Conservation (phyloP, 2,329 filamentous ascomycete species). For the Monilinia laxa region DNA sequence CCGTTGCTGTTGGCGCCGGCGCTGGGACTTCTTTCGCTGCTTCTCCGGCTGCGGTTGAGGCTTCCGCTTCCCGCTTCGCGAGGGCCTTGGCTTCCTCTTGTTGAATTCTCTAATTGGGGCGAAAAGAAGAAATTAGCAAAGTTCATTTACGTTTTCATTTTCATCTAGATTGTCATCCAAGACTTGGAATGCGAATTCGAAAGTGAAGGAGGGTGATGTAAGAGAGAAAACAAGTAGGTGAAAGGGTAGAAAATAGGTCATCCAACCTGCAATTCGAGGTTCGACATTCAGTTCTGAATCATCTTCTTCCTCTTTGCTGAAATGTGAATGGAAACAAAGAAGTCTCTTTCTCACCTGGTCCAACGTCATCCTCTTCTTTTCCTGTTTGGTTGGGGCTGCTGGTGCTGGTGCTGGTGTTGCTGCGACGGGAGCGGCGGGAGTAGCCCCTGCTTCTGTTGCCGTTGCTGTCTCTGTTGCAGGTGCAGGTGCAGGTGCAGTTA, state of each 20-base stretch:
- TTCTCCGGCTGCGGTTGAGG: neutral
- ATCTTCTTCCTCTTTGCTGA: neutral
- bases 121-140: neutral
- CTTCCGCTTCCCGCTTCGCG: conserved; percentile 11
- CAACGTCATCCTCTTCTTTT: conserved; percentile 21
- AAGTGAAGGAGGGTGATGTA: neutral
- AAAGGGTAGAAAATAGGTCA: conserved; percentile 18
- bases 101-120: conserved; percentile 15
- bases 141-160: neutral
- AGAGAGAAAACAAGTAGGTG: conserved; percentile 1
- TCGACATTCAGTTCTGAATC: neutral
- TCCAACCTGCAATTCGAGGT: conserved; percentile 21
- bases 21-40: neutral
- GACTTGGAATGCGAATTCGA: neutral
- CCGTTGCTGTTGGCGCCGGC: neutral
- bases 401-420: neutral
- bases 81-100: conserved; percentile 19
- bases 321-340: conserved; percentile 7
- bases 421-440: neutral
- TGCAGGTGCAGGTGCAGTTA: neutral
- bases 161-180: neutral
- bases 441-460: neutral
- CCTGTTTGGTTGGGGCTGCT: conserved; percentile 4
- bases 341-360: conserved; percentile 23
- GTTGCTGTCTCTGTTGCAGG: neutral